Percentiles rank a stretch among this genome's conserved stretches.
These are phyloP conservation scores for Pseudocercospora vitis DNA, from an alignment of 2,329 filamentous ascomycete genomes.

Conservation along the genomic window DNA sequence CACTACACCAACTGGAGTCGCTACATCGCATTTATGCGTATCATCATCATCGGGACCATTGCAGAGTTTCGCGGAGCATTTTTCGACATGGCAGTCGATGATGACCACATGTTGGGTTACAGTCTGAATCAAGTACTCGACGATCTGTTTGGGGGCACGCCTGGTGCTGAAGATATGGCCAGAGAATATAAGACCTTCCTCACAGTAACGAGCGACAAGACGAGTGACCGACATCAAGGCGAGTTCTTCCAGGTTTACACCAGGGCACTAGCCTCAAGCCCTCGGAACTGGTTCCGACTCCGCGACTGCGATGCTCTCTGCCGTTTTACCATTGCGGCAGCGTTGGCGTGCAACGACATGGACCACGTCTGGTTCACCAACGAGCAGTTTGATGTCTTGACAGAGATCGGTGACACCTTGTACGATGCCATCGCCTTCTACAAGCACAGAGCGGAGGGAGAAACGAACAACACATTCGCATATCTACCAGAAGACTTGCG, in stretches of 20 bases:
- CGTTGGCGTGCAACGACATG: slow-evolving; percentile 38
- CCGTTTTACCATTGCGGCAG: slow-evolving; percentile 37
- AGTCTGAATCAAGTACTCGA: slow-evolving; percentile 33
- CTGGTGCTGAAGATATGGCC: slow-evolving; percentile 21
- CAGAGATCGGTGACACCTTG: slow-evolving; percentile 31
- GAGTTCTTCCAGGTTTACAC: slow-evolving; percentile 37
- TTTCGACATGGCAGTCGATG: slow-evolving; percentile 21
- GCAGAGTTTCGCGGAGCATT: slow-evolving; percentile 26
- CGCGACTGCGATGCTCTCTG: slow-evolving; percentile 39
- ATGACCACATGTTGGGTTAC: slow-evolving; percentile 21
- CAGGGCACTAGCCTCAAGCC: slow-evolving; percentile 31
- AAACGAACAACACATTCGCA: slow-evolving; percentile 40
- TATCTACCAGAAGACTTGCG: slow-evolving; percentile 33
- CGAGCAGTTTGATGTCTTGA: slow-evolving; percentile 32
- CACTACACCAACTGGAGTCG: slow-evolving; percentile 28
- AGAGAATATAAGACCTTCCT: slow-evolving; percentile 27
- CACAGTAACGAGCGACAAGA: slow-evolving; percentile 24
- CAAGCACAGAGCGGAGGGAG: slow-evolving; percentile 39
- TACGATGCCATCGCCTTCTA: slow-evolving; percentile 40
- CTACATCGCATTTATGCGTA: slow-evolving; percentile 30
- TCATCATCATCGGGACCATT: slow-evolving; percentile 27
- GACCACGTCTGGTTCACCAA: slow-evolving; percentile 27
- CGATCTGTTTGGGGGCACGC: slow-evolving; percentile 28
- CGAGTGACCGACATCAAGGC: slow-evolving; percentile 17
- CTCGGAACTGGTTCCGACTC: slow-evolving; percentile 37